Evolutionary conservation across 768 basidiomycete genomes (phyloP).

Genomic region (Pulveroboletus sp.): DNA sequence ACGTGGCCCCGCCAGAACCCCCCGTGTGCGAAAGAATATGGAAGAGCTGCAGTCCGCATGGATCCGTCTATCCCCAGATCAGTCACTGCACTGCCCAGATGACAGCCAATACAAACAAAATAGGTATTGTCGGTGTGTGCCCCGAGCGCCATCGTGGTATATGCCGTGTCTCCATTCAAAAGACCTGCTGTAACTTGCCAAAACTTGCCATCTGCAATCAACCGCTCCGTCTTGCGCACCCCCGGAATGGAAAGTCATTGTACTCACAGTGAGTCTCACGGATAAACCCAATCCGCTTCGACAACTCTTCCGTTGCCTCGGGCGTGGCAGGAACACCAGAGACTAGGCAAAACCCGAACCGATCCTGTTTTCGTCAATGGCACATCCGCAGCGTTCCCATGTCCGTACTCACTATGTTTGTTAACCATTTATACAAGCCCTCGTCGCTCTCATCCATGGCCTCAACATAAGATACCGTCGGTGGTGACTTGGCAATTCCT

Average conservation of each 20-base stretch:
- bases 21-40: slow-evolving; percentile 84
- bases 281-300: slow-evolving; percentile 78
- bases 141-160: slow-evolving; percentile 82
- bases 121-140: slow-evolving; percentile 83
- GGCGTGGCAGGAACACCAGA: slow-evolving; percentile 75
- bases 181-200: slow-evolving; percentile 97
- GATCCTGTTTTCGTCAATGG: slow-evolving; percentile 50
- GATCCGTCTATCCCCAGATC: slow-evolving; percentile 65
- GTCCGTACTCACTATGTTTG: slow-evolving; percentile 60
- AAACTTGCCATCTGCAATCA: slow-evolving; percentile 77
- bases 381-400: not conserved
- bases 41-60: slow-evolving; percentile 93
- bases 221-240: slow-evolving; percentile 34
- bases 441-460: slow-evolving; percentile 63
- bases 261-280: slow-evolving; percentile 74
- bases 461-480: slow-evolving; percentile 69
- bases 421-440: slow-evolving; percentile 79
- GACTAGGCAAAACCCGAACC: slow-evolving; percentile 88
- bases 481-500: slow-evolving; percentile 71
- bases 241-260: not conserved
- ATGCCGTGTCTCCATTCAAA: slow-evolving; percentile 90
- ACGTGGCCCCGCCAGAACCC: slow-evolving; percentile 80
- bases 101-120: slow-evolving; percentile 23
- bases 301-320: slow-evolving; percentile 80
- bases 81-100: slow-evolving; percentile 6